Evolutionary conservation across 441 rosid genomes (phyloP), one percentile per base, ranked within the genome.

Genomic region (Breynia disticha): DNA sequence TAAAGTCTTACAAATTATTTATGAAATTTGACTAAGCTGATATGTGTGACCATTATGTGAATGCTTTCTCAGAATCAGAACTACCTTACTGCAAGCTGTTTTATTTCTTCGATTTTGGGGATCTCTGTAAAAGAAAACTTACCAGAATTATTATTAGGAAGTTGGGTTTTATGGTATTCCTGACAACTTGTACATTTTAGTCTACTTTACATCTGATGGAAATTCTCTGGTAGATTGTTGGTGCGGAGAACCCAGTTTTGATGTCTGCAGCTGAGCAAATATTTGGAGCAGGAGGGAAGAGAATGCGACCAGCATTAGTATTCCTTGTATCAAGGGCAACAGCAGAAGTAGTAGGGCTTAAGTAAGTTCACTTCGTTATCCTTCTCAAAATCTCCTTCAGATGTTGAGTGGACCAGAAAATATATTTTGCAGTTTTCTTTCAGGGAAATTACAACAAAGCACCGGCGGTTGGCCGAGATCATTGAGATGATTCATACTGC

Each of bases 401-500:
- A 61, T 57, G 35, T 28, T 51, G 37, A 54, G 16, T 16, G 57
- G 37, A 57, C 37, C 16, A 18, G 16, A 49, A 53, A 55, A 57
- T 65, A 68, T 28, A 24, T 56, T 46, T 52, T 46, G 37, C 38
- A 46, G 49, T 65, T 32, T 47, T 46, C 55, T 48, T 46, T 57
- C 62, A 85, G 98, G 72, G 98, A 85, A 59, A 82, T 85, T 55
- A 87, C 89, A 0, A 61, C 64, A 45, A 80, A 91, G 65, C 96
- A 85, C 69, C 76, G 80, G 32, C 95, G 84, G 48, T 75, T 91
- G 60, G 98, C 94, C 16, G 96, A 91, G 79, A 91, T 91, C 66
- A 91, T 87, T 54, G 98, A 91, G 72, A 87, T 91, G 96, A 87
- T 91, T 65, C 98, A 91, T 45, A 85, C 98, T 3, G 98, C 98